Base-by-base conservation (phyloP, 495 filamentous ascomycete genomes). In the Friedmanniomyces simplex region DNA sequence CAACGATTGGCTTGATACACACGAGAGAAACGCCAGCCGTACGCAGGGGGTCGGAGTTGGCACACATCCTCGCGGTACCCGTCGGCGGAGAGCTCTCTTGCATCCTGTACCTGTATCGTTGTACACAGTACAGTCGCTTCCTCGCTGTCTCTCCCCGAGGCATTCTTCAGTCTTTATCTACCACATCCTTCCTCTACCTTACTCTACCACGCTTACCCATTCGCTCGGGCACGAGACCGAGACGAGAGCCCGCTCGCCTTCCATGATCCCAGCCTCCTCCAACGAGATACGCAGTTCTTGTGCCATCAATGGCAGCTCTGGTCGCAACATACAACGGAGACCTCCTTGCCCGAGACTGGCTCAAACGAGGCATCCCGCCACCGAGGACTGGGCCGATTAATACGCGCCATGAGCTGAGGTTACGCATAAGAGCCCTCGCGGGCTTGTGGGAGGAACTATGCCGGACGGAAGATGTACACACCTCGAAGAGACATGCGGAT, bases 361-460 rank as follows among this genome's bases (percentile, higher is more conserved):
- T 45, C 66, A 66, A 61, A 68, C 67, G 50, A 63, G 63, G 45
- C 59, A 65, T 42, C 67, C 64, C 37, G 63, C 65, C 39, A 60
- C 60, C 53, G 64, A 69, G 48, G 64, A 69, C 66, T 68, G 67
- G 66, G 42, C 63, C 53, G 66, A 64, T 34, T 69, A 61, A 69
- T 37, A 55, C 56, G 50, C 41, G 55, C 46, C 47, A 58, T 51
- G 57, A 16, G 43, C 25, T 62, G 25, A 39, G 39, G 10, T 5
- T 24, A n/a, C 25, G 43, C 5, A 50, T 64, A 20, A 49, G 26
- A 28, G 47, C 59, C 16, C 34, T 64, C 12, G 42, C 25, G 10
- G 30, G 42, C 32, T 47, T 54, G 2, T 64, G 62, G 62, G 54
- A 60, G 47, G 21, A 50, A 36, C 18, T 55, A 39, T 34, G 26